A percentile compares a stretch with the other conserved stretches of the same genome.
These are phyloP conservation scores for Trichoderma sp. DNA, from an alignment of 2,329 filamentous ascomycete species.

Conservation along the genomic window DNA sequence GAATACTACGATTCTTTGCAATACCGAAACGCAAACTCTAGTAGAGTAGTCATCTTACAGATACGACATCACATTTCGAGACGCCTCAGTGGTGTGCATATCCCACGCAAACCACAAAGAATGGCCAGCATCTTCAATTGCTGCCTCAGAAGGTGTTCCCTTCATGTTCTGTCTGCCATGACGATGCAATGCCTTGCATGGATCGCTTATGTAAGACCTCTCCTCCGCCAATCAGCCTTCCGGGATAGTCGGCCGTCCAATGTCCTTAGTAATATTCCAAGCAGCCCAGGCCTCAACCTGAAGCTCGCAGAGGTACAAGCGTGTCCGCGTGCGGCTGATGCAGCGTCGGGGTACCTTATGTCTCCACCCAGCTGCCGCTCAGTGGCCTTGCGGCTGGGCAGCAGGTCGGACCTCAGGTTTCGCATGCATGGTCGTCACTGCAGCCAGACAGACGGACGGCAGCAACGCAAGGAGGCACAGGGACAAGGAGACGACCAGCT, in stretches of 20 bases:
- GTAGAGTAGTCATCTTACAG: no score
- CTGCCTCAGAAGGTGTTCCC: no score
- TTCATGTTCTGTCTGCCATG: not conserved
- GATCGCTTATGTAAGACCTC: not conserved
- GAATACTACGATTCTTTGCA: no score
- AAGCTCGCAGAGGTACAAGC: not conserved
- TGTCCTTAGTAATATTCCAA: not conserved
- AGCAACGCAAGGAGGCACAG: slow-evolving; percentile 20
- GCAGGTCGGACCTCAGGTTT: slow-evolving; percentile 22
- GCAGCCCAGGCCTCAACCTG: not conserved
- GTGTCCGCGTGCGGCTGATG: slow-evolving; percentile 24
- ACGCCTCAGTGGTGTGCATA: no score
- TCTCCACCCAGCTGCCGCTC: slow-evolving; percentile 6
- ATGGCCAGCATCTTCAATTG: no score
- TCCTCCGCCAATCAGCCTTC: not conserved
- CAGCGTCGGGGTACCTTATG: slow-evolving; percentile 25
- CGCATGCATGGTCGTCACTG: slow-evolving; percentile 18
- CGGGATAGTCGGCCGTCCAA: not conserved
- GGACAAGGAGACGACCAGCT: slow-evolving; percentile 4
- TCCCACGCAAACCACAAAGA: no score
- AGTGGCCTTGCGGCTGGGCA: slow-evolving; percentile 12
- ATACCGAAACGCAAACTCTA: no score
- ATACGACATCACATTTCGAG: no score
- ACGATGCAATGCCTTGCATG: not conserved
- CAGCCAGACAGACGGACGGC: slow-evolving; percentile 10